Evolutionary conservation across 768 basidiomycete genomes (phyloP).

Genomic region (Lactarius hatsudake): DNA sequence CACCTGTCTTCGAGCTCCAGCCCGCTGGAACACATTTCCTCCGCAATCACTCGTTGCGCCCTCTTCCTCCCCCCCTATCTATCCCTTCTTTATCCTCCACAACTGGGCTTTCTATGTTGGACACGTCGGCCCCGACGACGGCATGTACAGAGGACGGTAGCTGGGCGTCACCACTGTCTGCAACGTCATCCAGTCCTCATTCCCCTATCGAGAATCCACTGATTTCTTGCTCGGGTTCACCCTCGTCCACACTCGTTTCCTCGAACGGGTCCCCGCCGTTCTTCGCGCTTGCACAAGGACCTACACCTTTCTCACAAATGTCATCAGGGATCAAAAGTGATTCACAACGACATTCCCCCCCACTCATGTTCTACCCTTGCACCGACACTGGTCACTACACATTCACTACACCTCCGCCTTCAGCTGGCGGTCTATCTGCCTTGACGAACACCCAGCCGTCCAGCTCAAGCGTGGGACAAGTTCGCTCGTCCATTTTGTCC

Average conservation of each 20-base stretch:
- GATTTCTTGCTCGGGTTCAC: constrained; percentile 19
- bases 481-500: constrained; percentile 20
- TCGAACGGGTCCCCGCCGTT: constrained; percentile 24
- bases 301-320: constrained; percentile 20
- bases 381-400: constrained; percentile 25
- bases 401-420: constrained; percentile 21
- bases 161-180: constrained; percentile 27
- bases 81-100: constrained; percentile 21
- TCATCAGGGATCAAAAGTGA: constrained; percentile 17
- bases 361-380: constrained; percentile 23
- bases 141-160: constrained; percentile 25
- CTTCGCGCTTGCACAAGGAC: constrained; percentile 23
- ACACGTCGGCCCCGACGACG: constrained; percentile 20
- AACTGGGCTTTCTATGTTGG: constrained; percentile 12
- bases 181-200: constrained; percentile 24
- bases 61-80: constrained; percentile 27
- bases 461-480: constrained; percentile 3
- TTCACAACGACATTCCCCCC: constrained; percentile 14
- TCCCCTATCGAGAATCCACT: constrained; percentile 19
- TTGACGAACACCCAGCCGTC: constrained; percentile 13
- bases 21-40: constrained; percentile 18
- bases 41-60: constrained; percentile 20
- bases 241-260: constrained; percentile 23
- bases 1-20: constrained; percentile 20
- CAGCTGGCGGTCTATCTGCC: neutral